These are phyloP conservation scores for Thielaviopsis cerberus DNA, from an alignment of 2,329 filamentous ascomycete species.

Conservation along the genomic window DNA sequence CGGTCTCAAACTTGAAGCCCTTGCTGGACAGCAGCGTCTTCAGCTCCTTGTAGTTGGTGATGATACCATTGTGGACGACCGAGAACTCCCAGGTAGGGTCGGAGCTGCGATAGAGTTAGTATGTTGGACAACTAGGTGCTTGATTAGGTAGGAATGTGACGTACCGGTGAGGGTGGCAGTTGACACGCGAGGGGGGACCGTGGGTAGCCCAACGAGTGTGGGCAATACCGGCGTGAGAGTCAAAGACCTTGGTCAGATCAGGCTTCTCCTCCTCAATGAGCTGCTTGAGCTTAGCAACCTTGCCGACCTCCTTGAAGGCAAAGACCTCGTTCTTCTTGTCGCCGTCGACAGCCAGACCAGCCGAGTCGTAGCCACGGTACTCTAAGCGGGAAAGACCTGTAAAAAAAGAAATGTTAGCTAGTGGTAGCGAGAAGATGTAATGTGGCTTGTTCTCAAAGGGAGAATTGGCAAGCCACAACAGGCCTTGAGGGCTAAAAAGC, in stretches of 20 bases:
- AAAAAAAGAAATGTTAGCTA: not conserved
- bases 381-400: constrained; percentile 83
- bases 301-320: constrained; percentile 98
- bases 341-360: constrained; percentile 84
- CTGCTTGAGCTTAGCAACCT: constrained; percentile 89
- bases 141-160: constrained; percentile 16
- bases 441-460: too few species aligned
- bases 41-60: constrained; percentile 99
- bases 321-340: constrained; percentile 98
- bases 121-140: not conserved
- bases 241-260: constrained; percentile 82
- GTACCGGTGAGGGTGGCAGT: constrained; percentile 97
- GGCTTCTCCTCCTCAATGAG: constrained; percentile 70
- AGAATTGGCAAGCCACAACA: too few species aligned
- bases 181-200: constrained; percentile 76
- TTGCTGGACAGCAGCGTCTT: constrained; percentile 83
- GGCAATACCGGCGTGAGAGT: constrained; percentile 94
- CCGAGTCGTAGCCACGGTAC: constrained; percentile 97
- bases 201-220: constrained; percentile 99
- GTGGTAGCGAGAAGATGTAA: not conserved
- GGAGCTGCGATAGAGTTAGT: constrained; percentile 37
- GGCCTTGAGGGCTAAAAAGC: not conserved
- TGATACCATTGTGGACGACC: constrained; percentile 98
- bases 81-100: constrained; percentile 91
- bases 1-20: constrained; percentile 97